Conservation (phyloP, 306 rosid genomes). For the Gleditsia sinensis region DNA sequence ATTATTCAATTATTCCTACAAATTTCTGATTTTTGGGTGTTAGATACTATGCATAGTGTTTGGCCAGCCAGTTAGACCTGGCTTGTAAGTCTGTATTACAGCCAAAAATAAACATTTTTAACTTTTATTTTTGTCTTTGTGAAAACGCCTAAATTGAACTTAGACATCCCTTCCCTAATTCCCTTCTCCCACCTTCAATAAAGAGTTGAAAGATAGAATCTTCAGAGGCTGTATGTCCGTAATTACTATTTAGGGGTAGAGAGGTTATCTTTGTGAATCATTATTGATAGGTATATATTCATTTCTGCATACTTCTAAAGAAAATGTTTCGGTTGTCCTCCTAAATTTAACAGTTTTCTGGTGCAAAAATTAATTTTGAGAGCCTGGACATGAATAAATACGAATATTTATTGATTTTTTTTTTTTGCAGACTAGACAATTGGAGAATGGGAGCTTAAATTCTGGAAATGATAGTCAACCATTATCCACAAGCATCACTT, state of each 20-base stretch:
- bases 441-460: constrained; percentile 72
- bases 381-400: constrained; percentile 2
- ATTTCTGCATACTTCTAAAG: constrained; percentile 16
- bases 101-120: constrained; percentile 17
- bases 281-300: not conserved
- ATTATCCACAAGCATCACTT: constrained; percentile 51
- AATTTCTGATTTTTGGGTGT: constrained; percentile 13
- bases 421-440: constrained; percentile 58
- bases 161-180: constrained; percentile 17
- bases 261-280: not conserved
- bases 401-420: not conserved
- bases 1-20: not conserved
- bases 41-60: constrained; percentile 4
- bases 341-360: constrained; percentile 21
- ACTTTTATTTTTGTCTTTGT: not conserved
- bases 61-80: constrained; percentile 1
- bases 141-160: not conserved
- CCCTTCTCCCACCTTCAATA: constrained; percentile 17
- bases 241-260: constrained; percentile 9
- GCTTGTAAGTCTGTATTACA: not conserved
- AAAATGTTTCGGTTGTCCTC: not conserved
- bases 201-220: constrained; percentile 10
- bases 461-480: constrained; percentile 59
- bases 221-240: not conserved
- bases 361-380: constrained; percentile 23